Evolutionary conservation across 495 filamentous ascomycete genomes (phyloP).

Genomic region (Penicillium soppii): DNA sequence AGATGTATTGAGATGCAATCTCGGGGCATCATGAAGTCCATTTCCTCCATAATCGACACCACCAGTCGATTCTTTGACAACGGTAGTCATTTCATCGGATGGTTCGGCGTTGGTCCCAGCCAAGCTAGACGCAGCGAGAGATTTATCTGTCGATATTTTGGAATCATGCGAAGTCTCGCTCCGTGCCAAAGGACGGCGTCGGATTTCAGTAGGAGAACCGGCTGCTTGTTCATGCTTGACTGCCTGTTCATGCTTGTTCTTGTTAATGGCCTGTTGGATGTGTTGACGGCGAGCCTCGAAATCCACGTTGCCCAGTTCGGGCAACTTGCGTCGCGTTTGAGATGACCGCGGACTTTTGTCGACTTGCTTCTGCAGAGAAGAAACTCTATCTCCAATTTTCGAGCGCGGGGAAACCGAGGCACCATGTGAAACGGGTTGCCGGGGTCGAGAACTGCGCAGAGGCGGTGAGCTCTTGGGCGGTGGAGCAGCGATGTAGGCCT

Average conservation of each 20-base stretch:
- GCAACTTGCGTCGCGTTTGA: conserved; percentile 44
- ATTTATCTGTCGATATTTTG: conserved; percentile 16
- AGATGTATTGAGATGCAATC: conserved; percentile 32
- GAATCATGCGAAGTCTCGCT: conserved; percentile 34
- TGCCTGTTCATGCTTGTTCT: conserved; percentile 54
- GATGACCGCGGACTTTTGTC: conserved; percentile 29
- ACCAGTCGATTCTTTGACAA: conserved; percentile 23
- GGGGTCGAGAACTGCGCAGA: conserved; percentile 76
- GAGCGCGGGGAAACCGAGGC: conserved; percentile 64
- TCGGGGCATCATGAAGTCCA: conserved; percentile 16
- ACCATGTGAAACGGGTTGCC: conserved; percentile 77
- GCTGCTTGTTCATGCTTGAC: conserved; percentile 48
- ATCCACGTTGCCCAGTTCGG: conserved; percentile 68
- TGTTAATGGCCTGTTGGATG: conserved; percentile 78
- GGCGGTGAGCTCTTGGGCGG: conserved; percentile 67
- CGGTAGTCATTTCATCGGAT: conserved; percentile 28
- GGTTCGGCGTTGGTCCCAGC: conserved; percentile 20
- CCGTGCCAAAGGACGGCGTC: conserved; percentile 29
- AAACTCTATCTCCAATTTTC: conserved; percentile 51
- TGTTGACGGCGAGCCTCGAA: conserved; percentile 73
- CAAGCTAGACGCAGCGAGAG: conserved; percentile 19
- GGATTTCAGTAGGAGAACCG: conserved; percentile 46
- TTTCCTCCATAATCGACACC: background rate
- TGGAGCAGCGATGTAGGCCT: conserved; percentile 66
- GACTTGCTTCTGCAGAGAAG: conserved; percentile 37